Evolutionary conservation across 495 filamentous ascomycete species (phyloP), one percentile per base, ranked within the genome.

Genomic region (Penicillium macrosclerotiorum): DNA sequence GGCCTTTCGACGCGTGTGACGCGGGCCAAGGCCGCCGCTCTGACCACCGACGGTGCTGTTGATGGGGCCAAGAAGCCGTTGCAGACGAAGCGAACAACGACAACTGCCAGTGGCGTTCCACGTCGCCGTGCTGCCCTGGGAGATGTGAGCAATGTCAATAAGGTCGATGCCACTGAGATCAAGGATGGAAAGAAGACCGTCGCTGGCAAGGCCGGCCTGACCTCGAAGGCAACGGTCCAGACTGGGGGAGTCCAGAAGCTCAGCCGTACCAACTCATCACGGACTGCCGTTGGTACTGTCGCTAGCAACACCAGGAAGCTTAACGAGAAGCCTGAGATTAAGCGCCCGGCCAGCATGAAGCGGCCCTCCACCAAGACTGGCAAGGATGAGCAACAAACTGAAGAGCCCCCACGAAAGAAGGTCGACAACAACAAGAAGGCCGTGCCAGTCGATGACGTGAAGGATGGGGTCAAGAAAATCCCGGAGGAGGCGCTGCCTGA

Each of bases 61-160:
- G 72, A 74, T 42, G 72, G 59, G 16, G 60, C 78, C 13, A 94
- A 95, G 75, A 88, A 88, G 62, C 72, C 82, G 3, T 65, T 92
- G 33, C 79, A 83, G 60, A 78, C 83, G 18, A 95, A 95, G 75
- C 90, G 86, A 64, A 72, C 82, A 2, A 63, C 78, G 43, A 80
- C 82, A 33, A 70, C 67, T 36, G 74, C 63, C 13, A 64, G 47
- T 35, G 68, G 77, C 54, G 58, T 72, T 32, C 74, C 71, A 49
- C 76, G 84, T 59, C 84, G 82, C 63, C 86, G 89, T 56, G 74
- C 84, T 56, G 89, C 86, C 23, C 78, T 98, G 14, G 90, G 89
- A 19, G 92, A 98, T 75, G 84, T 95, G 48, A 97, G 90, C 78
- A 98, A 98, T 73, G 87, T 95, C 39, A 79, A 80, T 45, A 96